A percentile compares a stretch with the other conserved stretches of the same genome.
Conservation (phyloP, 352 stramenopile species). For the Phytophthora vignae region DNA sequence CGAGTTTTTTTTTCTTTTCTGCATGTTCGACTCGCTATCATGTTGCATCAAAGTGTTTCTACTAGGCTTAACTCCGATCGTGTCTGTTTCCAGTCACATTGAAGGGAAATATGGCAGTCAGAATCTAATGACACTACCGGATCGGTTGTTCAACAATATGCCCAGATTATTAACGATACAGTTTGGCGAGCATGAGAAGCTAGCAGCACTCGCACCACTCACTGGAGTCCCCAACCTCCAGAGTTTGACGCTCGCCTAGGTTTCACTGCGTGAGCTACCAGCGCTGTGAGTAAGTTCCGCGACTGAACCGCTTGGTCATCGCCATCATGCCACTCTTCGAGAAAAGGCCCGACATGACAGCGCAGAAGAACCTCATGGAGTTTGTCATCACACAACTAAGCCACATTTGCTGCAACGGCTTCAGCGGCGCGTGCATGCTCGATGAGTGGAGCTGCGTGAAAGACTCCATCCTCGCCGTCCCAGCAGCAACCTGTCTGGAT, state of each 20-base stretch:
- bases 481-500: not conserved
- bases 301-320: not conserved
- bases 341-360: slow-evolving; percentile 6
- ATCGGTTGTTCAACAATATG: slow-evolving; percentile 10
- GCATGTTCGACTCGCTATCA: slow-evolving; percentile 12
- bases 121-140: slow-evolving; percentile 3
- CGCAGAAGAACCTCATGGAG: not conserved
- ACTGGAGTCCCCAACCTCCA: slow-evolving; percentile 10
- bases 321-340: not conserved
- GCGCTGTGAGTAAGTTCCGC: not conserved
- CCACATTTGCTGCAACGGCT: slow-evolving; percentile 20
- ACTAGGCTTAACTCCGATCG: too few species aligned
- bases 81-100: not conserved
- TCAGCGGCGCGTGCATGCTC: slow-evolving; percentile 2
- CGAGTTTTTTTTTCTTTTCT: slow-evolving; percentile 7
- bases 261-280: not conserved
- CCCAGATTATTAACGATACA: slow-evolving; percentile 7
- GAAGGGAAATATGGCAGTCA: slow-evolving; percentile 8
- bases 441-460: not conserved
- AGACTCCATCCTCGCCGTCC: not conserved
- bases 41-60: too few species aligned
- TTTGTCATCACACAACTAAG: slow-evolving; percentile 7
- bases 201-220: not conserved
- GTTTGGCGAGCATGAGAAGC: not conserved
- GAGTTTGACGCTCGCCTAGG: slow-evolving; percentile 7